Percentiles rank a stretch among this genome's conserved stretches.
These are phyloP conservation scores for Corymbia calophylla DNA, from an alignment of 441 rosid species.

Conservation along the genomic window DNA sequence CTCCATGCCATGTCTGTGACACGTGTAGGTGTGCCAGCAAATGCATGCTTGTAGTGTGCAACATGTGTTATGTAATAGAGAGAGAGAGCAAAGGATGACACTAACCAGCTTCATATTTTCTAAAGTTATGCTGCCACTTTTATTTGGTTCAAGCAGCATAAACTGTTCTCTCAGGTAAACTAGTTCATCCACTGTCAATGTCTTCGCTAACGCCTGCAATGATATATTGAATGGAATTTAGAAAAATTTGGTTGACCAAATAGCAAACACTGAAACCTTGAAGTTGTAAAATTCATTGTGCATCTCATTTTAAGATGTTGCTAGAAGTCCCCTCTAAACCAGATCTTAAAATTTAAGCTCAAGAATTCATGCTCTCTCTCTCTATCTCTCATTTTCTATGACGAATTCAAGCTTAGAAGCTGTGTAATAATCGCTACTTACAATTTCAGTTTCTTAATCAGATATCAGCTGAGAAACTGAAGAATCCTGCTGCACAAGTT, in stretches of 20 bases:
- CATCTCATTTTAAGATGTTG: neutral
- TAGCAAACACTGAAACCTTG: neutral
- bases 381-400: neutral
- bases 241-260: neutral
- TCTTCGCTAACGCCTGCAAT: slow-evolving; percentile 82
- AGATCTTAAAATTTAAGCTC: neutral
- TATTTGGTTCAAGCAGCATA: slow-evolving; percentile 60
- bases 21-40: neutral
- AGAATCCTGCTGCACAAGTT: neutral
- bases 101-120: slow-evolving; percentile 63
- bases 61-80: neutral
- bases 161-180: slow-evolving; percentile 67
- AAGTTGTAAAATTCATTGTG: neutral
- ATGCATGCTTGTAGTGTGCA: neutral
- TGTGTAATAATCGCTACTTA: neutral
- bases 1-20: neutral
- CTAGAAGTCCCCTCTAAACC: neutral
- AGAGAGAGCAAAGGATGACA: neutral
- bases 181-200: slow-evolving; percentile 55
- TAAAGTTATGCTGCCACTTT: slow-evolving; percentile 48
- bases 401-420: neutral
- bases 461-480: neutral
- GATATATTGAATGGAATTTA: neutral
- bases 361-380: neutral
- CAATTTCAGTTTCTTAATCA: neutral